These are phyloP conservation scores for Dissophora globulifera DNA, from an alignment of 192 early-diverging fungal species.

Conservation along the genomic window DNA sequence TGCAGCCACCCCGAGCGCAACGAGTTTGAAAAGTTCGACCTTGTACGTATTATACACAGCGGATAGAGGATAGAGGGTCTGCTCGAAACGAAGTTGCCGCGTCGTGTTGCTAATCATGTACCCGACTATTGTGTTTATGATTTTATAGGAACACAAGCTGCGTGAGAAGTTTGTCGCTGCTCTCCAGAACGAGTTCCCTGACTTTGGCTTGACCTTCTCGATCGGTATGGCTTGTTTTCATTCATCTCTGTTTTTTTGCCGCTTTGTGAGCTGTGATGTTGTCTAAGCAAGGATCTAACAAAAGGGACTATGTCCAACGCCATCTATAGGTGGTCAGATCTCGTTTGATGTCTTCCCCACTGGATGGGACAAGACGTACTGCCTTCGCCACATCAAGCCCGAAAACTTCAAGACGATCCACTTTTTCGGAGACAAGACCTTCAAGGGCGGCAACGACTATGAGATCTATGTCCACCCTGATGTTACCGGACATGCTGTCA, in stretches of 20 bases:
- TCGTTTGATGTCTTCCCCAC: slow-evolving; percentile 99
- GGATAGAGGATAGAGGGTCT: slow-evolving; percentile 38
- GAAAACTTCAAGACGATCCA: slow-evolving; percentile 92
- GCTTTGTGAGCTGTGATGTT: too few species aligned
- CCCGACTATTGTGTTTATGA: background rate
- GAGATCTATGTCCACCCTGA: slow-evolving; percentile 90
- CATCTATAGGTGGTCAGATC: slow-evolving; percentile 89
- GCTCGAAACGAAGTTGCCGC: too few species aligned
- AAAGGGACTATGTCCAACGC: too few species aligned
- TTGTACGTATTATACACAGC: slow-evolving; percentile 36
- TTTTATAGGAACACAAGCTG: slow-evolving; percentile 71
- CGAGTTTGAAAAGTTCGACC: slow-evolving; percentile 93
- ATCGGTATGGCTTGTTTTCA: slow-evolving; percentile 66
- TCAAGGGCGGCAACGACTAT: slow-evolving; percentile 97
- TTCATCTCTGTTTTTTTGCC: too few species aligned
- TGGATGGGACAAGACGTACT: slow-evolving; percentile 99
- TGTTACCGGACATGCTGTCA: slow-evolving; percentile 89
- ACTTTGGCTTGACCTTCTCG: slow-evolving; percentile 91
- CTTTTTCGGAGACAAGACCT: slow-evolving; percentile 99
- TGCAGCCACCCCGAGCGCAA: slow-evolving; percentile 89
- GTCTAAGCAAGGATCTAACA: too few species aligned
- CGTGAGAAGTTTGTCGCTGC: slow-evolving; percentile 88
- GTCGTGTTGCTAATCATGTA: too few species aligned
- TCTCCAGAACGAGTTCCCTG: slow-evolving; percentile 84
- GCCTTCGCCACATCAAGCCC: slow-evolving; percentile 86